Evolutionary conservation across 2,329 filamentous ascomycete species (phyloP), one percentile per base, ranked within the genome.

Genomic region (Ophiostoma ulmi): DNA sequence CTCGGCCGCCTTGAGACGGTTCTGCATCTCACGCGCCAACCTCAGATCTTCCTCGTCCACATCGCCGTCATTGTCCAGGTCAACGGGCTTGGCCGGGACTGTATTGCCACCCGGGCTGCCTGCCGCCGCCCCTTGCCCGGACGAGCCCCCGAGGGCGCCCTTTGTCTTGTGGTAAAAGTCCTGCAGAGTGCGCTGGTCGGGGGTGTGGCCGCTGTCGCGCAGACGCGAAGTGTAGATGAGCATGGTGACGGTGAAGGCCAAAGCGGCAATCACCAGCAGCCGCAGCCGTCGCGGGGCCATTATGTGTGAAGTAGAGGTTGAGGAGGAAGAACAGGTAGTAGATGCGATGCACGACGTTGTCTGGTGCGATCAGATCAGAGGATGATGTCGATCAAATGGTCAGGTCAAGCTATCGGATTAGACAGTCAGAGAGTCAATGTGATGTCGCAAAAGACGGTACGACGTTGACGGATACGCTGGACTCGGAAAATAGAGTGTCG

Each of bases 171-270:
- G 80, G 80, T 88, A 88, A 75, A 89, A 89, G 75, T 87, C 86
- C 63, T 83, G 81, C 1, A 83, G 75, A 48, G 80, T 73, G 17
- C 70, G 73, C 72, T 73, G 71, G 75, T 85, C 83, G 63, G 80
- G 83, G 67, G 82, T 81, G 72, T 81, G 79, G 44, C 83, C 82
- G 44, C 83, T 82, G 68, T 85, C 81, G 71, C 85, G 83, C 69
- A 86, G 81, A 67, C 84, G 84, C n/a, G 85, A 86, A 26, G 89
- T 90, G 78, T 92, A 89, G 82, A 94, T 93, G 75, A 96, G 82
- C 70, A 90, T 81, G 65, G 89, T 84, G 75, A 94, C 80, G 72
- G 94, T 80, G 72, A 86, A 82, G 74, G 88, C 83, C 75, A 93
- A 75, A 70, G 89, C 83, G 71, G 90, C 82, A 76, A 94, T 82